These are phyloP conservation scores for Torulaspora quercuum DNA, from an alignment of 805 yeast genomes.

Conservation along the genomic window DNA sequence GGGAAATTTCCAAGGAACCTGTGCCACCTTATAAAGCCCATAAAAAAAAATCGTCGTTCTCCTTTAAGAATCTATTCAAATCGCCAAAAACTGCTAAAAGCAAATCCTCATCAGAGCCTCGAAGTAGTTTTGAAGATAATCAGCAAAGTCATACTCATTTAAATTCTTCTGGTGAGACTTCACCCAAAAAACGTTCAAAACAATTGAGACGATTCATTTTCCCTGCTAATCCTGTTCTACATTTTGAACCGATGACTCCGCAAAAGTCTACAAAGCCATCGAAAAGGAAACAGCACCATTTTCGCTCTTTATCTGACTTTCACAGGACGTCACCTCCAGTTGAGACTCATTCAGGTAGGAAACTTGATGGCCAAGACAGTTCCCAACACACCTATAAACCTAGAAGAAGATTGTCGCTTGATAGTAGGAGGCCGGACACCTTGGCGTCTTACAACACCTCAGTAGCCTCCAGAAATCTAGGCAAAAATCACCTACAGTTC, in stretches of 20 bases:
- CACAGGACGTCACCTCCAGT: conserved; percentile 6
- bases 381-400: not conserved
- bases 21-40: conserved; percentile 21
- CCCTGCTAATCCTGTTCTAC: conserved; percentile 23
- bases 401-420: conserved; percentile 14
- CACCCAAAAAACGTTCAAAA: conserved; percentile 9
- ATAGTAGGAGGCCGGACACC: conserved; percentile 11
- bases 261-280: conserved; percentile 1
- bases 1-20: conserved; percentile 14
- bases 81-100: conserved; percentile 26
- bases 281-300: conserved; percentile 11
- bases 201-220: conserved; percentile 16
- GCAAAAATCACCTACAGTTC: conserved; percentile 7
- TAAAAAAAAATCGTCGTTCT: conserved; percentile 31
- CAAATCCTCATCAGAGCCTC: conserved; percentile 3
- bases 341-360: conserved; percentile 2
- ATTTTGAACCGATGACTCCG: conserved; percentile 14
- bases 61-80: conserved; percentile 33
- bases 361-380: not conserved
- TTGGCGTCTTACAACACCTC: conserved; percentile 11
- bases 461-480: conserved; percentile 6
- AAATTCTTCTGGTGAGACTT: conserved; percentile 11
- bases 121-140: conserved; percentile 10
- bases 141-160: no score
- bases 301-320: conserved; percentile 19